phyloP scores from a whole-genome alignment of 257 asterid species.

The Nicotiana otophora region DNA sequence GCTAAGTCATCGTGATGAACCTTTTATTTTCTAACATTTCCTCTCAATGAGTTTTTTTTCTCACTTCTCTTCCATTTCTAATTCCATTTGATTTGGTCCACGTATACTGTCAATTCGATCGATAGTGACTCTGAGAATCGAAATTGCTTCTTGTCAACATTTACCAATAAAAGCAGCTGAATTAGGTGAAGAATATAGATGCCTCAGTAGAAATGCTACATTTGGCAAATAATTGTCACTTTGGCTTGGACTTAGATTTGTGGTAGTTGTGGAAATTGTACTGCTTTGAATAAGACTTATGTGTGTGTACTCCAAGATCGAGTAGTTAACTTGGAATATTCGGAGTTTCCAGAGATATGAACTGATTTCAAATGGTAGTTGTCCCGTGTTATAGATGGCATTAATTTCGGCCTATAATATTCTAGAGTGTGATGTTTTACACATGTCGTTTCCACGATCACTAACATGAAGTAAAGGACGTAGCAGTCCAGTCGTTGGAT shows the following conservation, averaged over 20 bases:
- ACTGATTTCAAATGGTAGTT: too few species aligned
- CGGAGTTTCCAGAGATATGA: too few species aligned
- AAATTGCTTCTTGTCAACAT: neutral
- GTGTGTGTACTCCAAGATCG: neutral
- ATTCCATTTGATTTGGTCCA: neutral
- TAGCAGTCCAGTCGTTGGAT: neutral
- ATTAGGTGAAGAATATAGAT: neutral
- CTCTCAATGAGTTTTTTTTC: neutral
- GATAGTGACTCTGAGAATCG: neutral
- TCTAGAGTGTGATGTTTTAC: too few species aligned
- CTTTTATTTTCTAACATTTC: neutral
- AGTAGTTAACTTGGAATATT: too few species aligned
- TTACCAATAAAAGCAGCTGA: neutral
- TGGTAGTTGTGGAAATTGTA: neutral
- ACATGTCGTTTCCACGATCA: too few species aligned
- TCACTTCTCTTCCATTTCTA: neutral
- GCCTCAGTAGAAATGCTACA: neutral
- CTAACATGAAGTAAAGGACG: neutral
- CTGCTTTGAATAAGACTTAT: neutral
- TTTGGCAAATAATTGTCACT: neutral
- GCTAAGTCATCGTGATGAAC: too few species aligned
- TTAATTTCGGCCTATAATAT: too few species aligned
- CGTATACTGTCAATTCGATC: neutral
- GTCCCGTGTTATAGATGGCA: too few species aligned
- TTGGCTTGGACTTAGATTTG: neutral